phyloP scores from a whole-genome alignment of 495 filamentous ascomycete species.

The Recurvomyces mirabilis region DNA sequence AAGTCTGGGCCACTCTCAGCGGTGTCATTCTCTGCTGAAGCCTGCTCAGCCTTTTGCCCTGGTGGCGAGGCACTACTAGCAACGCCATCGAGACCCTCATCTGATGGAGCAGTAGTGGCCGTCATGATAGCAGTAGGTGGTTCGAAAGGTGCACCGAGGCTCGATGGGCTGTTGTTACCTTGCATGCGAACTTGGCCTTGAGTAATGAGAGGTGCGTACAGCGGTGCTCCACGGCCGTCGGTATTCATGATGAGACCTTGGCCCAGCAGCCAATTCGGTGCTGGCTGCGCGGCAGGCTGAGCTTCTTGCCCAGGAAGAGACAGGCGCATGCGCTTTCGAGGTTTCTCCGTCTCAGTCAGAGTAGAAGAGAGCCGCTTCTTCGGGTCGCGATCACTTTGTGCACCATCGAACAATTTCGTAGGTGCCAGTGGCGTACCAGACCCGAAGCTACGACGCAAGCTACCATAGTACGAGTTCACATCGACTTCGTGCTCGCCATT shows the following conservation, averaged over 20 bases:
- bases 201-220: neutral
- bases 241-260: neutral
- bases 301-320: neutral
- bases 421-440: neutral
- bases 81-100: too few relatives aligned
- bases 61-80: too few relatives aligned
- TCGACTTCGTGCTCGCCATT: neutral
- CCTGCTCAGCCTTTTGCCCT: too few relatives aligned
- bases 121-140: too few relatives aligned
- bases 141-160: too few relatives aligned
- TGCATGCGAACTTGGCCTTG: neutral
- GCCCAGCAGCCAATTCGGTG: conserved; percentile 3
- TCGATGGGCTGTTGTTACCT: too few relatives aligned
- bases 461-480: neutral
- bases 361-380: neutral
- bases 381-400: neutral
- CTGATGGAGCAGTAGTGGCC: too few relatives aligned
- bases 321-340: neutral
- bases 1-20: neutral
- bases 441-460: neutral
- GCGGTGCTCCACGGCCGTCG: neutral
- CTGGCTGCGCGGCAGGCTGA: neutral
- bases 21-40: too few relatives aligned
- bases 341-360: neutral
- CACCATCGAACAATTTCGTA: neutral